phyloP scores from a whole-genome alignment of 345 rosid genomes.

The Camelina laxa region DNA sequence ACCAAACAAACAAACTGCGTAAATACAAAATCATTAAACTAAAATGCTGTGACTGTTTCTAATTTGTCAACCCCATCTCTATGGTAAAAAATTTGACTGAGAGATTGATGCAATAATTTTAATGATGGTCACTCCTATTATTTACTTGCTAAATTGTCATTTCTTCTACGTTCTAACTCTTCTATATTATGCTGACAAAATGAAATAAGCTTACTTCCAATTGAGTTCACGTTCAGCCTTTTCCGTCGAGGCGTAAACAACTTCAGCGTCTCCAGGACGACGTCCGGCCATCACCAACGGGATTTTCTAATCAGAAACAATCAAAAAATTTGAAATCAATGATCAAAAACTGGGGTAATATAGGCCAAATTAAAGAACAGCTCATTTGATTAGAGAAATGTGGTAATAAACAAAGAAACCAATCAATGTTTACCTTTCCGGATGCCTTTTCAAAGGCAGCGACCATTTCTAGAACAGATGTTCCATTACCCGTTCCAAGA shows the following conservation, averaged over 20 bases:
- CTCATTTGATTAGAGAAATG: not conserved
- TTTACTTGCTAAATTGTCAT: not conserved
- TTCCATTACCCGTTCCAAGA: slow-evolving; percentile 96
- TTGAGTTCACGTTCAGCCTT: slow-evolving; percentile 78
- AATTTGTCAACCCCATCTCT: too few relatives aligned
- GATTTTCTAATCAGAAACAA: slow-evolving; percentile 59
- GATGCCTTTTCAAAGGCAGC: slow-evolving; percentile 93
- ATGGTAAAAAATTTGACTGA: not conserved
- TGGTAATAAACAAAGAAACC: not conserved
- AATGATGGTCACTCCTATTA: not conserved
- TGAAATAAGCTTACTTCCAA: slow-evolving; percentile 81
- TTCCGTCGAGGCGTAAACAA: slow-evolving; percentile 82
- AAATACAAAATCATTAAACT: not conserved
- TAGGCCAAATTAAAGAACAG: not conserved
- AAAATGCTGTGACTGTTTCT: not conserved
- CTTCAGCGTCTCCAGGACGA: slow-evolving; percentile 88
- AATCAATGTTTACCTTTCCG: slow-evolving; percentile 63
- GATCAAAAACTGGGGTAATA: too few relatives aligned
- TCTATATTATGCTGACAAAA: not conserved
- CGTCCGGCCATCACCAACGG: slow-evolving; percentile 78
- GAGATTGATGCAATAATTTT: too few relatives aligned
- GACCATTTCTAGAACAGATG: slow-evolving; percentile 98
- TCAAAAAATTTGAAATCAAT: not conserved
- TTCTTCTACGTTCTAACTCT: not conserved
- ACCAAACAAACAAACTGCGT: not conserved